A percentile compares a stretch with the other conserved stretches of the same genome.
Evolutionary conservation across 1,284 basidiomycete genomes (phyloP).

Genomic region (Boletus mariae): DNA sequence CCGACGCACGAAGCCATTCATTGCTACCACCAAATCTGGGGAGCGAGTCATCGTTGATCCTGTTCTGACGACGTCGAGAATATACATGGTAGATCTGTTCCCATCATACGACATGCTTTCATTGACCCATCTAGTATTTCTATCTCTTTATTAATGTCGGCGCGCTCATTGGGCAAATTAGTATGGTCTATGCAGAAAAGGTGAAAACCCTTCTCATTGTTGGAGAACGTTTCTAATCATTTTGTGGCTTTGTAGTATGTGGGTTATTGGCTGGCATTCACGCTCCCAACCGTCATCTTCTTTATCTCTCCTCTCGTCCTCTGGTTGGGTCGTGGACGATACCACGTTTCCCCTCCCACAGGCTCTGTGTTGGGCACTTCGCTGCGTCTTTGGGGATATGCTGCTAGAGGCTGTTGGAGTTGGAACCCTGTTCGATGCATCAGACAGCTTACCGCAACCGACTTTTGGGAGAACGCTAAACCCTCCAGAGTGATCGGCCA

Average conservation of each 20-base stretch:
- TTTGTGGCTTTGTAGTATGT: conserved; percentile 42
- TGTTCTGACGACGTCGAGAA: conserved; percentile 60
- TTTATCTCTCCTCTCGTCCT: conserved; percentile 71
- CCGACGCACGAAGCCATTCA: conserved; percentile 51
- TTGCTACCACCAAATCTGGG: conserved; percentile 53
- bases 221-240: not conserved
- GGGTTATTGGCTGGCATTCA: conserved; percentile 70
- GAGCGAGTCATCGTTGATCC: conserved; percentile 85
- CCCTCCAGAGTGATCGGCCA: conserved; percentile 49
- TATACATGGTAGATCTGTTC: conserved; percentile 58
- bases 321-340: conserved; percentile 60
- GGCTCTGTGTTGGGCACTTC: conserved; percentile 70
- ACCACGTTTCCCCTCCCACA: conserved; percentile 64
- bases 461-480: conserved; percentile 81
- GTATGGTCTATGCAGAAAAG: conserved; percentile 74
- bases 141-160: conserved; percentile 81
- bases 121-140: conserved; percentile 50
- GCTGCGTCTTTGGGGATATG: conserved; percentile 48
- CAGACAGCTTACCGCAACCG: conserved; percentile 50
- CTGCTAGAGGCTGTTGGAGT: conserved; percentile 54
- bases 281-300: conserved; percentile 67
- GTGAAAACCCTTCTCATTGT: conserved; percentile 25
- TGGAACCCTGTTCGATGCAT: conserved; percentile 50
- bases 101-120: not conserved
- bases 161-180: conserved; percentile 65